Percentiles rank a stretch among this genome's conserved stretches.
phyloP scores from a whole-genome alignment of 2,329 filamentous ascomycete genomes.

The Ophiosphaerella korrae region DNA sequence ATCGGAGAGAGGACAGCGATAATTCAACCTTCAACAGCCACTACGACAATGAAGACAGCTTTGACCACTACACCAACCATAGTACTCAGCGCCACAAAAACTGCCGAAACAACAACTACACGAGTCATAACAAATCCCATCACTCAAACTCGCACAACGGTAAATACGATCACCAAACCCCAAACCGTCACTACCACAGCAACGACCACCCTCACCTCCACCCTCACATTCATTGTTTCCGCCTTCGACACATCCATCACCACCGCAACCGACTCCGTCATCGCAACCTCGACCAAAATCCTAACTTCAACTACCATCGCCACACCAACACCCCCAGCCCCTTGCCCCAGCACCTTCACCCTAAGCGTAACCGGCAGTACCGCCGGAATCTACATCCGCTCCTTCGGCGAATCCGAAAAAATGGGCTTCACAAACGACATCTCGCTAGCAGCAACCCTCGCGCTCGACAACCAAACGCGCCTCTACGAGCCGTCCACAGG shows the following conservation, averaged over 20 bases:
- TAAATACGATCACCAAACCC: background rate
- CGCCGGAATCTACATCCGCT: background rate
- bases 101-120: background rate
- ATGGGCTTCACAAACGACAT: background rate
- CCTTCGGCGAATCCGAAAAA: constrained; percentile 1
- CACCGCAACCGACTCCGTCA: background rate
- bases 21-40: background rate
- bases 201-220: background rate
- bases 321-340: background rate
- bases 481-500: background rate
- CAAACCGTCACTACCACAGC: background rate
- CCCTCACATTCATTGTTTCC: background rate
- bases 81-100: background rate
- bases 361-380: background rate
- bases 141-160: background rate
- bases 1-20: background rate
- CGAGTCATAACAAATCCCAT: background rate
- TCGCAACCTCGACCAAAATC: background rate
- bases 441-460: background rate
- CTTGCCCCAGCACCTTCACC: background rate
- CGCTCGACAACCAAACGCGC: background rate
- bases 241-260: background rate
- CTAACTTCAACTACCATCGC: background rate
- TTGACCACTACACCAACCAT: background rate
- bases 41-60: background rate